These are phyloP conservation scores for Entomophthora muscae DNA, from an alignment of 371 early-diverging fungal genomes.

Conservation along the genomic window DNA sequence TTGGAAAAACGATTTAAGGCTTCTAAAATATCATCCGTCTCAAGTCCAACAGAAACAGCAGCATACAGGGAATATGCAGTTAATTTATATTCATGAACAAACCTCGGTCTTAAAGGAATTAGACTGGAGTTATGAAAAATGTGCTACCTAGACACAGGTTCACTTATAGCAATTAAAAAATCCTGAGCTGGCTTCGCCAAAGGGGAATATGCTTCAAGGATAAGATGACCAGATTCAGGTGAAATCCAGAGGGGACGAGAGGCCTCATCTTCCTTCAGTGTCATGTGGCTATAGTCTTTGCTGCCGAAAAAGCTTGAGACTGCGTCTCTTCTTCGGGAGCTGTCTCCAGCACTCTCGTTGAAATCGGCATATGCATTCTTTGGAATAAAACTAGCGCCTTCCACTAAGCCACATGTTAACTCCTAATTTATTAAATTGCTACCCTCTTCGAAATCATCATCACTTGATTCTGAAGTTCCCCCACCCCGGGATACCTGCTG, in stretches of 20 bases:
- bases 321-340: background rate
- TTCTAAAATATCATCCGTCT: constrained; percentile 88
- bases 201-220: constrained; percentile 92
- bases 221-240: constrained; percentile 79
- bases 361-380: background rate
- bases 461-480: background rate
- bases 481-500: background rate
- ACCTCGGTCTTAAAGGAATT: constrained; percentile 49
- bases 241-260: constrained; percentile 93
- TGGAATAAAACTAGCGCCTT: background rate
- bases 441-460: constrained; percentile 4
- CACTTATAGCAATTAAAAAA: constrained; percentile 97
- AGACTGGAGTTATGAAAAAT: too few relatives aligned
- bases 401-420: background rate
- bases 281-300: constrained; percentile 46
- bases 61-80: constrained; percentile 98
- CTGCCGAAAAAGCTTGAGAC: background rate
- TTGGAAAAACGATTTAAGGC: constrained; percentile 88
- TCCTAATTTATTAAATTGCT: background rate
- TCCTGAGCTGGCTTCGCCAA: constrained; percentile 95
- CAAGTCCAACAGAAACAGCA: constrained; percentile 97
- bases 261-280: constrained; percentile 74
- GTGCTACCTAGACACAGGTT: constrained; percentile 83
- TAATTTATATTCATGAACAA: constrained; percentile 97
- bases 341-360: background rate